These are phyloP conservation scores for Paramecium primaurelia DNA, from an alignment of 73 alveolate species.

Conservation along the genomic window DNA sequence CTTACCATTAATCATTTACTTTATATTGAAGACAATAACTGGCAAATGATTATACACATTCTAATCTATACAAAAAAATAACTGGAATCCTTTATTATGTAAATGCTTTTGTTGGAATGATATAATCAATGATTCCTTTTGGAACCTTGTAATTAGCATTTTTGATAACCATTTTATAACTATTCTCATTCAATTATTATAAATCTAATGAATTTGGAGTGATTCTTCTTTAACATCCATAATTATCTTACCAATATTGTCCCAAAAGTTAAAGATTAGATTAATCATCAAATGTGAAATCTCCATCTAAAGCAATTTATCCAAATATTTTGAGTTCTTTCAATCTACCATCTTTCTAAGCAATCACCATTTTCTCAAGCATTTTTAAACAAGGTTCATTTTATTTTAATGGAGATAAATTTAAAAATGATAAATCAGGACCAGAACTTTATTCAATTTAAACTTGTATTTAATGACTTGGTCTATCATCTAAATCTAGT, in stretches of 20 bases:
- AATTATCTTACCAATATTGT: neutral
- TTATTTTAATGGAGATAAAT: neutral
- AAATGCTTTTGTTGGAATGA: neutral
- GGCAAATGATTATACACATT: neutral
- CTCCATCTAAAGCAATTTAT: constrained; percentile 37
- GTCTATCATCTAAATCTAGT: constrained; percentile 8
- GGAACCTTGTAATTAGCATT: neutral
- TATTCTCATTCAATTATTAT: neutral
- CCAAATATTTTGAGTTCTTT: constrained; percentile 43
- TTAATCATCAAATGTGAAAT: constrained; percentile 19
- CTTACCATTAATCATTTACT: neutral
- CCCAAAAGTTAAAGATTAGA: constrained; percentile 5
- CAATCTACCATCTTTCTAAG: constrained; percentile 19
- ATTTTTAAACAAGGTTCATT: neutral
- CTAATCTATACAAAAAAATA: neutral
- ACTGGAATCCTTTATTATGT: neutral
- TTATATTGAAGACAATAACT: constrained; percentile 22
- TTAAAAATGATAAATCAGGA: neutral
- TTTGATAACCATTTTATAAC: neutral
- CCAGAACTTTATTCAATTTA: neutral
- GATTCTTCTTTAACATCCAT: neutral
- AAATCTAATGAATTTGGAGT: constrained; percentile 17
- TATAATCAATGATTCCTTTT: neutral
- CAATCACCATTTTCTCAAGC: constrained; percentile 20
- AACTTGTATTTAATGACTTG: neutral